Evolutionary conservation across 2,329 filamentous ascomycete species (phyloP), one percentile per base, ranked within the genome.

Genomic region (Ploettnerulaceae sp.): DNA sequence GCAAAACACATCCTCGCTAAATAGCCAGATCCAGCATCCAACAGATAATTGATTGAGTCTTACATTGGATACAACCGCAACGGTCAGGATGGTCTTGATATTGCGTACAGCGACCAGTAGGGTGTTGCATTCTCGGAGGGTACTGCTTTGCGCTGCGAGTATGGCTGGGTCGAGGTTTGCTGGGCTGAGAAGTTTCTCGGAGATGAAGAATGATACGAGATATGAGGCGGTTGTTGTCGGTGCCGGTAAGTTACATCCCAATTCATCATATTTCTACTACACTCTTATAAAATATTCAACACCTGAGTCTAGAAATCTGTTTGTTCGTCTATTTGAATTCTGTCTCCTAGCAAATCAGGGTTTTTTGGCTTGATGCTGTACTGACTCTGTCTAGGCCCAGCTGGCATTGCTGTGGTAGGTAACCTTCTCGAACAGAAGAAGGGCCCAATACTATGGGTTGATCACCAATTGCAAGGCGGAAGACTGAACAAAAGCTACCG

Each of bases 361-460:
- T 9, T 11, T 4, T 11, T 29, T n/a, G n/a, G n/a, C n/a, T n/a
- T n/a, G n/a, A n/a, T n/a, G n/a, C n/a, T n/a, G n/a, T 21, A 25
- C 41, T 44, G 12, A 44, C 41, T 7, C 22, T 29, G 3, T 12
- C 5, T 26, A 44, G 78, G 78, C 12, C 73, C 77, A 3, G 75
- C 74, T 33, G 79, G 79, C 46, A 71, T 82, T 45, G 78, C 77
- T 3, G 74, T 73, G 5, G 69, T 82, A 18, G 79, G 79, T n/a
- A 81, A 79, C 56, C 64, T 83, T 14, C 68, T 83, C 14, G 76
- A 82, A 57, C 69, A 71, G 24, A 69, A 71, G 36, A 65, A 72
- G 6, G 63, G 66, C 7, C 71, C 71, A 11, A 70, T 82, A 38
- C 61, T 77, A 41, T 83, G 79, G 80, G 67, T 81, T 31, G 79